Percentiles rank a stretch among this genome's conserved stretches.
Evolutionary conservation across 106 monocot species (phyloP).

Genomic region (Dioscorea zingiberensis): DNA sequence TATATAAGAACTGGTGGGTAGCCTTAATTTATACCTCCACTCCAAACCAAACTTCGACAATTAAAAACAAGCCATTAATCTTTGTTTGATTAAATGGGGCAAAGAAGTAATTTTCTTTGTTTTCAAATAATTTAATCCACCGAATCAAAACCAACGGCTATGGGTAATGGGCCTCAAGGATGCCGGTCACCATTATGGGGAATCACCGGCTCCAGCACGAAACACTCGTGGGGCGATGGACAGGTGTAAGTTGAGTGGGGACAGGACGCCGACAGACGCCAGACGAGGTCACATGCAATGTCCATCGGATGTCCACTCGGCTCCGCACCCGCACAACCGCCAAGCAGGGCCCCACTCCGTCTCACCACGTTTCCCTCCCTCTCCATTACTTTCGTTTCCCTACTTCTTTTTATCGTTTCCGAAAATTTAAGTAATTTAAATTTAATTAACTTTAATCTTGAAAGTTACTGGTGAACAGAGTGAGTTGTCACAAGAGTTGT

Average conservation of each 20-base stretch:
- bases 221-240: not conserved
- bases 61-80: not conserved
- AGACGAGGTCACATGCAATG: not conserved
- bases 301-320: not conserved
- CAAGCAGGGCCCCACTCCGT: not conserved
- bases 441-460: too few relatives aligned
- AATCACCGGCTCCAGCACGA: too few relatives aligned
- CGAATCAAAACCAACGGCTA: too few relatives aligned
- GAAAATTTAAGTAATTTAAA: too few relatives aligned
- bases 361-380: too few relatives aligned
- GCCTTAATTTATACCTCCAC: not conserved
- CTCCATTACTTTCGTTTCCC: too few relatives aligned
- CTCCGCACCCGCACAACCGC: not conserved
- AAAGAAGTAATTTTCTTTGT: not conserved
- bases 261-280: constrained; percentile 6
- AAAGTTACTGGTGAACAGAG: too few relatives aligned
- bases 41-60: not conserved
- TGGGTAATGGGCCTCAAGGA: not conserved
- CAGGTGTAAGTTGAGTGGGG: not conserved
- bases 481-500: too few relatives aligned
- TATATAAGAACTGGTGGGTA: not conserved
- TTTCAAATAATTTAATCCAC: not conserved
- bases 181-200: not conserved
- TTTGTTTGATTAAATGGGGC: not conserved
- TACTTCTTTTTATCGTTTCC: not conserved